Base-by-base conservation (phyloP, 441 rosid genomes). In the Euphorbia neoarborescens region DNA sequence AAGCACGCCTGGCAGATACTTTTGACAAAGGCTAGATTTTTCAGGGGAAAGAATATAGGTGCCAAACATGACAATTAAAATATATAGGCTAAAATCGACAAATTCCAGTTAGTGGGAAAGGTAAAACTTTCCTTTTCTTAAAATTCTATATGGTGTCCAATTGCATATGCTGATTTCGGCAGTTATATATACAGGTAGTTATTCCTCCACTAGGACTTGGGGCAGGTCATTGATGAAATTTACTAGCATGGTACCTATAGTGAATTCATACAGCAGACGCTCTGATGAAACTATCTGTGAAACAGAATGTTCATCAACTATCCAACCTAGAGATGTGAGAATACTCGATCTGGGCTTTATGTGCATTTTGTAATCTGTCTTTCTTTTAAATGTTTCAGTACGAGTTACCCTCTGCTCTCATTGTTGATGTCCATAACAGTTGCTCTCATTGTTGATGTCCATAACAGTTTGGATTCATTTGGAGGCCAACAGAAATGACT, bases 301-400 rank as follows among this genome's bases (percentile, higher is more conserved):
- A 20, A 4, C 51, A 24, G 77, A 83, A 62, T 76, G 68, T 46
- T 38, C 71, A 59, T 74, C 85, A 6, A 72, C 78, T 38, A 79
- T 85, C 77, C 82, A 74, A 46, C 75, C 82, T 53, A 81, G 69
- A 48, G 84, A 84, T 87, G 89, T 84, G 56, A 25, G 57, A 65
- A 34, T 15, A n/a, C 15, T 34, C 60, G 34, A 32, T 22, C 57
- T 3, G 14, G 50, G 65, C 25, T 76, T 75, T 35, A 27, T 53
- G 30, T 65, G 25, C 44, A 68, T 56, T 15, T 56, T 56, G 24
- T 24, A 17, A 35, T 32, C 17, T 22, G 48, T 69, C 68, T 50
- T 64, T 19, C 42, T 58, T 51, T 66, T 40, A 48, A 66, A 48
- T 48, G 54, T 48, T 17, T 8, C n/a, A 67, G 63, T 66, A 25